Evolutionary conservation across 352 stramenopile species (phyloP).

Genomic region (Pythium utonaiense): DNA sequence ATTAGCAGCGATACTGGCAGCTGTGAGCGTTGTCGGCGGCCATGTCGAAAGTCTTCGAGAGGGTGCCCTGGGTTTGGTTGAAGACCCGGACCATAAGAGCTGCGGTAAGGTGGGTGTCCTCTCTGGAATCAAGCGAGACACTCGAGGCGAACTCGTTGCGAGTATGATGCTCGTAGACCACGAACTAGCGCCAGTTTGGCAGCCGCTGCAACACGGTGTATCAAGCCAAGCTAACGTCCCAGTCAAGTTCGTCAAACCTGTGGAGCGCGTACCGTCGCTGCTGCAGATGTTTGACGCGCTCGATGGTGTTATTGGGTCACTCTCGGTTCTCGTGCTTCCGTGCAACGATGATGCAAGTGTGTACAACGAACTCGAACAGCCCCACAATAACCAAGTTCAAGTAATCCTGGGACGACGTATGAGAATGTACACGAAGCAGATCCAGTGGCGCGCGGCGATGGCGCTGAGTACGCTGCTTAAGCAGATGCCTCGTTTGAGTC

Average conservation of each 20-base stretch:
- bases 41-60: conserved; percentile 71
- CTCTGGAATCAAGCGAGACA: conserved; percentile 27
- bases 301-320: conserved; percentile 43
- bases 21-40: conserved; percentile 68
- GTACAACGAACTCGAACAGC: conserved; percentile 48
- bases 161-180: conserved; percentile 19
- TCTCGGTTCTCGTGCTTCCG: conserved; percentile 49
- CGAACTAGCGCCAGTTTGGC: conserved; percentile 8
- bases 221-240: conserved; percentile 22
- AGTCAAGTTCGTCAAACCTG: conserved; percentile 49
- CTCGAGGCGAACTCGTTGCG: conserved; percentile 18
- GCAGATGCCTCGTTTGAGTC: conserved; percentile 51
- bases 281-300: conserved; percentile 78
- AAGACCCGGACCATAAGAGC: conserved; percentile 37
- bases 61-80: conserved; percentile 51
- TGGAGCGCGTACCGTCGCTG: conserved; percentile 72
- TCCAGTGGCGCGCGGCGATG: conserved; percentile 79
- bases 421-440: conserved; percentile 73
- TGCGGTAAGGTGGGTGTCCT: conserved; percentile 42
- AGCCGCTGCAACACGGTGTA: conserved; percentile 8
- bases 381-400: conserved; percentile 65
- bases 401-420: conserved; percentile 50
- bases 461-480: conserved; percentile 66
- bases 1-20: conserved; percentile 52
- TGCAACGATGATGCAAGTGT: conserved; percentile 27